Evolutionary conservation across 2,329 filamentous ascomycete genomes (phyloP).

Genomic region (Fusarium nodosum): DNA sequence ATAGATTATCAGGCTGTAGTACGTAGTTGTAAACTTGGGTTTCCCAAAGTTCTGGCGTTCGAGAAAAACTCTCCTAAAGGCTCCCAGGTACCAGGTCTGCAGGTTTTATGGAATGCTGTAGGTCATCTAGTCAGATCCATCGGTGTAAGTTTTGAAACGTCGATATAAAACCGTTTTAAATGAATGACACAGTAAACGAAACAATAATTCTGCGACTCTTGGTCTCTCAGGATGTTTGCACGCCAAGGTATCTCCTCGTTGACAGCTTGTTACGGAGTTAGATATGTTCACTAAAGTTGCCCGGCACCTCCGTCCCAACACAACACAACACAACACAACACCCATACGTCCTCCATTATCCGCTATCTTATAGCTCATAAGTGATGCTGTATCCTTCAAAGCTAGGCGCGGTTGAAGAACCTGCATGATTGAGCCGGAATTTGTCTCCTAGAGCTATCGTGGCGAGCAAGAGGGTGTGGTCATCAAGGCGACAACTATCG

Average conservation of each 20-base stretch:
- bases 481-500: background rate
- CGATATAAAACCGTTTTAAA: background rate
- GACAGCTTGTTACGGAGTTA: background rate
- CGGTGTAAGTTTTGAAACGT: background rate
- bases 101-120: constrained; percentile 27
- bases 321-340: background rate
- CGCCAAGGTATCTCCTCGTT: background rate
- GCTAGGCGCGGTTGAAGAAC: background rate
- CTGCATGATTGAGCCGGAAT: background rate
- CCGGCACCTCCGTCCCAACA: background rate
- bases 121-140: constrained; percentile 15
- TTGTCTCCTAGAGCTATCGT: background rate
- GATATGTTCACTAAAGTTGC: background rate
- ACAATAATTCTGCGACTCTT: accelerated
- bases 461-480: constrained; percentile 7
- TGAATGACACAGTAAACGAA: background rate
- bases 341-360: background rate
- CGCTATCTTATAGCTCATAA: background rate
- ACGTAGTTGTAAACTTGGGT: background rate
- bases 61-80: constrained; percentile 22
- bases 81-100: background rate
- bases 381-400: background rate
- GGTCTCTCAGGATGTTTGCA: background rate
- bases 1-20: background rate
- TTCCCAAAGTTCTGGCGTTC: constrained; percentile 11